Evolutionary conservation across 2,329 filamentous ascomycete genomes (phyloP).

Genomic region (Aspergillus awamori): DNA sequence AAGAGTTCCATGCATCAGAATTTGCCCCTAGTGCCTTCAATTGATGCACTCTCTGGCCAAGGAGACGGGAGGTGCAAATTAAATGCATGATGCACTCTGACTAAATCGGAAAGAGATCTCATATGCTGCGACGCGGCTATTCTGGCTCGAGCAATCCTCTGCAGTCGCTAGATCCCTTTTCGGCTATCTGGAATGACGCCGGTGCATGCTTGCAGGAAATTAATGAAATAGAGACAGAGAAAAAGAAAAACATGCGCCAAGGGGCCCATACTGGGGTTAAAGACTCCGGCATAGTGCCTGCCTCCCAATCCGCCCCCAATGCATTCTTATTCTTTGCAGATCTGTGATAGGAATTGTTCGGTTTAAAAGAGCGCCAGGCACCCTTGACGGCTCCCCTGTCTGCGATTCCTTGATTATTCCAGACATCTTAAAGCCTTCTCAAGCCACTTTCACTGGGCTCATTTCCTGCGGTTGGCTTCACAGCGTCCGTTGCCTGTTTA

Average conservation of each 20-base stretch:
- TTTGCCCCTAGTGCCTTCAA: neutral
- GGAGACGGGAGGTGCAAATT: neutral
- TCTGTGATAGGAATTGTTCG: neutral
- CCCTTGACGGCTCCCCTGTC: neutral
- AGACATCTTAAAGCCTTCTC: neutral
- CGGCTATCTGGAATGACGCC: neutral
- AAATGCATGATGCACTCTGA: constrained; percentile 4
- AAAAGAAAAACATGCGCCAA: neutral
- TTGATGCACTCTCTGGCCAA: neutral
- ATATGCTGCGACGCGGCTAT: constrained; percentile 1
- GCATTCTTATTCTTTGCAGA: neutral
- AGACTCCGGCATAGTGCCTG: neutral
- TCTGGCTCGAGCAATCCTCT: neutral
- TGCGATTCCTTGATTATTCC: neutral
- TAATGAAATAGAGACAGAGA: neutral
- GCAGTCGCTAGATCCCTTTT: neutral
- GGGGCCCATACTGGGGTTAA: neutral
- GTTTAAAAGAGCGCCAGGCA: neutral
- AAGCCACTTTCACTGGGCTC: neutral
- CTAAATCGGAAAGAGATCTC: constrained; percentile 10
- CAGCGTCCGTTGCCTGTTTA: neutral
- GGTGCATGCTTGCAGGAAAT: neutral
- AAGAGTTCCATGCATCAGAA: constrained; percentile 9
- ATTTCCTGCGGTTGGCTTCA: neutral
- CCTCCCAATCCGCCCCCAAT: neutral